phyloP scores from a whole-genome alignment of 2,329 filamentous ascomycete genomes.

The Pseudogymnoascus sp. region DNA sequence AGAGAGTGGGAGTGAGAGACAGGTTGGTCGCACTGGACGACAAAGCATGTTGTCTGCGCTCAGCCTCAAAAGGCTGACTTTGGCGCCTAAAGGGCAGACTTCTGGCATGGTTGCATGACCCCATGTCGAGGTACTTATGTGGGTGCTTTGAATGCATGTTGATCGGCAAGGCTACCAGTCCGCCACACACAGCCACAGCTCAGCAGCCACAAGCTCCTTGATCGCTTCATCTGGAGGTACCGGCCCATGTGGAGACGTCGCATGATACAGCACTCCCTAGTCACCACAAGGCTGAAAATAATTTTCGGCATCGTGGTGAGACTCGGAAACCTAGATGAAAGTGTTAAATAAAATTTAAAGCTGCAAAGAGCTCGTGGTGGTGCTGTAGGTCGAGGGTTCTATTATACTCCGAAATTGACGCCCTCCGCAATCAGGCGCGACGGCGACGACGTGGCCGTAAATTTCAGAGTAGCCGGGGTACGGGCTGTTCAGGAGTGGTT shows the following conservation, averaged over 20 bases:
- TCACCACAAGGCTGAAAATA: constrained; percentile 13
- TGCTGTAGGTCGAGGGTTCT: no score
- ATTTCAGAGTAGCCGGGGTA: constrained; percentile 9
- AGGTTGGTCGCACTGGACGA: no score
- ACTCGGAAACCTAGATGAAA: constrained; percentile 19
- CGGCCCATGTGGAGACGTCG: constrained; percentile 12
- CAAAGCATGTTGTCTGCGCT: no score
- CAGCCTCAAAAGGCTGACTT: no score
- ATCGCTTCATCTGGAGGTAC: constrained; percentile 12
- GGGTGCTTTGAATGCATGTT: no score
- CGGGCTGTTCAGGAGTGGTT: no score
- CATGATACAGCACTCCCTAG: neutral
- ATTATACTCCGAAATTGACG: constrained; percentile 11
- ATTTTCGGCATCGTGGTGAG: constrained; percentile 17
- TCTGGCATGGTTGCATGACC: no score
- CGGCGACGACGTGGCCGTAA: constrained; percentile 14
- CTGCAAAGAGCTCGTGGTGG: neutral
- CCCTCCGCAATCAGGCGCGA: constrained; percentile 13
- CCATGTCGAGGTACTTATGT: no score
- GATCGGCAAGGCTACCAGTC: no score
- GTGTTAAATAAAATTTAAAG: constrained; percentile 14
- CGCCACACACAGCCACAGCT: no score
- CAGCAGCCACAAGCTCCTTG: neutral
- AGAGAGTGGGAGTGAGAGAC: no score
- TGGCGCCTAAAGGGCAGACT: no score